These are phyloP conservation scores for Corynascus novoguineensis DNA, from an alignment of 495 filamentous ascomycete species.

Conservation along the genomic window DNA sequence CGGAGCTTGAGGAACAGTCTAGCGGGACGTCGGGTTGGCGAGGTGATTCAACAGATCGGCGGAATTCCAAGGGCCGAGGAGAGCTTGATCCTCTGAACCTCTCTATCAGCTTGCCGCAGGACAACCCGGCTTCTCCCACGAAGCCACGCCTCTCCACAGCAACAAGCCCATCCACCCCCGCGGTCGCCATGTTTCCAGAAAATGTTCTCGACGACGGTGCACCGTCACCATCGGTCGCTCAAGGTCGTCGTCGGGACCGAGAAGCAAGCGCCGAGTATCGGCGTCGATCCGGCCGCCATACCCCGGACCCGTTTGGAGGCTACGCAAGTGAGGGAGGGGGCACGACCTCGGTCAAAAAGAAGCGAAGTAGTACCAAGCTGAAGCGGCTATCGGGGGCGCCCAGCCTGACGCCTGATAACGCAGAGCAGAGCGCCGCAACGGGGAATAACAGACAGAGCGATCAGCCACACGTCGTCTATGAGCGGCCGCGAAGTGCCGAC, in stretches of 20 bases:
- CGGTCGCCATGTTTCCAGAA: slow-evolving; percentile 25
- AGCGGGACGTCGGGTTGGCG: slow-evolving; percentile 14
- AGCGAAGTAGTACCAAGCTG: slow-evolving; percentile 44
- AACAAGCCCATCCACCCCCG: slow-evolving; percentile 22
- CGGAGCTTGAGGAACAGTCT: slow-evolving; percentile 31
- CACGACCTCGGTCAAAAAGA: slow-evolving; percentile 28
- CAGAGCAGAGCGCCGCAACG: slow-evolving; percentile 25
- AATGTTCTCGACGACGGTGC: slow-evolving; percentile 54
- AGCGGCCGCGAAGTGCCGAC: slow-evolving; percentile 70
- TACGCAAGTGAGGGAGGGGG: slow-evolving; percentile 42
- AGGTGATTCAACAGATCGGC: slow-evolving; percentile 19
- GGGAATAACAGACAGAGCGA: slow-evolving; percentile 24
- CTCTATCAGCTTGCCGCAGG: slow-evolving; percentile 22
- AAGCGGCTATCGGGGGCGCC: slow-evolving; percentile 44
- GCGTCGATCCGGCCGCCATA: slow-evolving; percentile 36
- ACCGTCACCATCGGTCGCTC: slow-evolving; percentile 61
- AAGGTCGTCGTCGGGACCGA: slow-evolving; percentile 47
- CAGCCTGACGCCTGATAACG: slow-evolving; percentile 33
- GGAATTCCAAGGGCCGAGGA: slow-evolving; percentile 18
- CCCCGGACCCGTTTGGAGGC: slow-evolving; percentile 38
- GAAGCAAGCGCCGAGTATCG: slow-evolving; percentile 35
- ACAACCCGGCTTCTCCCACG: slow-evolving; percentile 14
- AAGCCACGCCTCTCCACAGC: slow-evolving; percentile 17
- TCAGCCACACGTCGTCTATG: slow-evolving; percentile 41
- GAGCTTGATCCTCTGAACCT: slow-evolving; percentile 28